Evolutionary conservation across 169 alveolate species (phyloP), one percentile per base, ranked within the genome.

Genomic region (Plasmodium falciparum): DNA sequence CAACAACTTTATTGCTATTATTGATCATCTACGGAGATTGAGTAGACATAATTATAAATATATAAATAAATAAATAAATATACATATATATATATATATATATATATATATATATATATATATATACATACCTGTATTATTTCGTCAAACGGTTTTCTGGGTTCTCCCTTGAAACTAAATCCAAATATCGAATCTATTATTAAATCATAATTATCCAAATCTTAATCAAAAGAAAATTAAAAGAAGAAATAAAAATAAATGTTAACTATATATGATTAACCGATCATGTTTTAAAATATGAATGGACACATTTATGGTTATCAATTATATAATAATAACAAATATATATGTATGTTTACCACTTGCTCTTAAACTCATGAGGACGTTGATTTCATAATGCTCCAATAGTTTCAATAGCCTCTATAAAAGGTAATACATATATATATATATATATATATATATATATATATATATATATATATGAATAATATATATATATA

Each of bases 171-270:
- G 73, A 95, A 97, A 33, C 98, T 95, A 93, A 96, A 97, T 5
- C 98, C 98, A 91, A 97, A 96, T 11, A 97, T 80, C 5, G 97
- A 97, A 94, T 97, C 99, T 22, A 97, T 58, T 8, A 97, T 89
- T 11, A 95, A 85, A 76, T 95, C 97, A 80, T 89, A 97, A 45
- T 90, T 65, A n/a, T 71, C 74, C 59, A 89, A 67, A 22, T 86
- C 92, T 86, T 17, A 29, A n/a, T 15, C 45, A 17, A 80, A 29
- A 61, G 12, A 3, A 54, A 45, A 43, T 6, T 22, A 62, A 62
- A 62, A 6, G 12, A 15, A 15, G 6, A 62, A 62, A 13, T 8
- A 62, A 62, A 62, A 24, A 45, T 74, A 11, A 1, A 4, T 62
- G 8, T 33, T 33, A 33, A 33, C 8, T 33, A 33, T 33, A 33